Evolutionary conservation across 768 basidiomycete species (phyloP).

Genomic region (Mycena chlorophos): DNA sequence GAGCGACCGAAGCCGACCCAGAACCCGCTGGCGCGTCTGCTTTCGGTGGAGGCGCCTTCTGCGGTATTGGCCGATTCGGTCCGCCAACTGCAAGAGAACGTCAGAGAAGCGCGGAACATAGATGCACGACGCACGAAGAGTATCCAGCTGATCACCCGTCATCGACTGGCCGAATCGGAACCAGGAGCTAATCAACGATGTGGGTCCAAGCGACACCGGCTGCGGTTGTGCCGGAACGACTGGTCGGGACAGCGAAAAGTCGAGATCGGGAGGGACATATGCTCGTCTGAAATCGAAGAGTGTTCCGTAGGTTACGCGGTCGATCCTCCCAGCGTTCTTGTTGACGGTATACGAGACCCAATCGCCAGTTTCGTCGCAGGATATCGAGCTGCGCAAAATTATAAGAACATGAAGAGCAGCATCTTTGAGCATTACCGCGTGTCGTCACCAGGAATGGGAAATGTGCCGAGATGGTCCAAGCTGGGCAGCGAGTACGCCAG

Average conservation of each 20-base stretch:
- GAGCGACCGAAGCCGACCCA: constrained; percentile 29
- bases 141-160: constrained; percentile 62
- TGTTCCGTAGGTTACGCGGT: constrained; percentile 51
- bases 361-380: constrained; percentile 55
- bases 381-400: constrained; percentile 36
- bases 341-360: constrained; percentile 48
- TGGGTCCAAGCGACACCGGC: constrained; percentile 59
- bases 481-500: constrained; percentile 64
- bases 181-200: constrained; percentile 57
- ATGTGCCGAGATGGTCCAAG: constrained; percentile 55
- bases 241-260: constrained; percentile 44
- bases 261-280: constrained; percentile 52
- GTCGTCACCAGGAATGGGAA: constrained; percentile 36
- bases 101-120: too few relatives aligned
- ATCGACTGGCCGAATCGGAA: constrained; percentile 50
- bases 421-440: constrained; percentile 30
- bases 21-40: constrained; percentile 10
- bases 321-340: constrained; percentile 34
- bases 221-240: constrained; percentile 57
- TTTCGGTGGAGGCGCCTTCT: constrained; percentile 15
- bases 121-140: constrained; percentile 54
- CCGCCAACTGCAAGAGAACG: constrained; percentile 55
- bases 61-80: constrained; percentile 57
- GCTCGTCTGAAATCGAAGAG: constrained; percentile 58
- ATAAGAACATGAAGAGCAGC: constrained; percentile 15